Evolutionary conservation across 768 basidiomycete species (phyloP).

Genomic region (Gloeostereum incarnatum): DNA sequence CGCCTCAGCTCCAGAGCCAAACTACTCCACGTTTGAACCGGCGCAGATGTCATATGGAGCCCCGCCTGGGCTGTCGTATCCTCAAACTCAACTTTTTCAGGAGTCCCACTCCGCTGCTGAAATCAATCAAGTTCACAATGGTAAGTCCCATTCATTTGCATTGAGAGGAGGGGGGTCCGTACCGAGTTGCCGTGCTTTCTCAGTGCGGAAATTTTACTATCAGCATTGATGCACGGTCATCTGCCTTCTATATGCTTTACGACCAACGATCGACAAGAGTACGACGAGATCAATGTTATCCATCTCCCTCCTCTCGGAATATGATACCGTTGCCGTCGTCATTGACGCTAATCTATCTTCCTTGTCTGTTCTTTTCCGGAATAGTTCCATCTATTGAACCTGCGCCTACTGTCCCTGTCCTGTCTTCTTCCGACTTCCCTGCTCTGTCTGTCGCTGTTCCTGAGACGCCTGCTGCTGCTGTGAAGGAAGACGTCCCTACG

Average conservation of each 20-base stretch:
- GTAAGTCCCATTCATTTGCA: conserved; percentile 54
- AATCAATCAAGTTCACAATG: too few species aligned
- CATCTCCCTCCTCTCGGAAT: conserved; percentile 35
- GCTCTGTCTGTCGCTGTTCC: conserved; percentile 38
- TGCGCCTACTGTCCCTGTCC: conserved; percentile 24
- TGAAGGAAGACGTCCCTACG: conserved; percentile 20
- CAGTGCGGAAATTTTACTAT: conserved; percentile 79
- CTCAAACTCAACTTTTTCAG: conserved; percentile 25
- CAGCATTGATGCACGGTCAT: conserved; percentile 50
- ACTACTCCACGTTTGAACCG: conserved; percentile 18
- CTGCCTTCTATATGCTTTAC: conserved; percentile 13
- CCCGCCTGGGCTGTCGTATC: conserved; percentile 56
- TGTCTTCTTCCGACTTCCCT: conserved; percentile 72
- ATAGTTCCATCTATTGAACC: conserved; percentile 32
- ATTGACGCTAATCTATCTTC: conserved; percentile 40
- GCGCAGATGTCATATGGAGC: conserved; percentile 37
- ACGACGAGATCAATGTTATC: conserved; percentile 14
- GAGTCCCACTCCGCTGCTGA: conserved; percentile 18
- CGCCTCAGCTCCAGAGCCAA: conserved; percentile 28
- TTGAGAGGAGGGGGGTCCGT: conserved; percentile 81
- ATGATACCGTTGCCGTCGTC: conserved; percentile 35
- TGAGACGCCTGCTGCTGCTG: conserved; percentile 13
- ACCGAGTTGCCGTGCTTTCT: conserved; percentile 81
- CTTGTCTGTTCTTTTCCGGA: conserved; percentile 24
- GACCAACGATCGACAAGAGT: too few species aligned